phyloP scores from a whole-genome alignment of 2,329 filamentous ascomycete species.

The Hypoxylon sp. region DNA sequence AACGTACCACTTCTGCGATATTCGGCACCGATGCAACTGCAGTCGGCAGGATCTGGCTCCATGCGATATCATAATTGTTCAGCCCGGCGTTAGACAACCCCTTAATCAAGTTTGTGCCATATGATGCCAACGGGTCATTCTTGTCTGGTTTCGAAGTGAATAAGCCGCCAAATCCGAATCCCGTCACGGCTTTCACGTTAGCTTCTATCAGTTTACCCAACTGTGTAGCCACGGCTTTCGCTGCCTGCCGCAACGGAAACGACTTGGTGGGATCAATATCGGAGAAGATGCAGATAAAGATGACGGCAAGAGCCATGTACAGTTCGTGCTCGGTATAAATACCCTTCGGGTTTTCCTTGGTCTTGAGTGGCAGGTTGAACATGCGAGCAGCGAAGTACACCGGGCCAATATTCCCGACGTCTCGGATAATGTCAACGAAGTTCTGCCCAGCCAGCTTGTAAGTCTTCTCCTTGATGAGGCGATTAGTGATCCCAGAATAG shows the following conservation, averaged over 20 bases:
- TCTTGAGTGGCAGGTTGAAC: constrained; percentile 77
- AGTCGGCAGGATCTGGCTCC: constrained; percentile 76
- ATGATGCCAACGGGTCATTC: constrained; percentile 68
- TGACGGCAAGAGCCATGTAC: constrained; percentile 72
- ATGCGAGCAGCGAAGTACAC: constrained; percentile 72
- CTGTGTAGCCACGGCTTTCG: constrained; percentile 67
- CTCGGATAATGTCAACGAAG: constrained; percentile 78
- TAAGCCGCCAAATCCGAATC: constrained; percentile 61
- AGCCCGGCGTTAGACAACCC: constrained; percentile 73
- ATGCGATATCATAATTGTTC: constrained; percentile 74
- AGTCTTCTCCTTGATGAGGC: constrained; percentile 73
- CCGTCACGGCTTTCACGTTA: constrained; percentile 71
- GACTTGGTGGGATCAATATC: constrained; percentile 75
- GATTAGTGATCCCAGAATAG: constrained; percentile 71
- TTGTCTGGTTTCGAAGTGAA: constrained; percentile 65
- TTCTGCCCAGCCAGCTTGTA: constrained; percentile 70
- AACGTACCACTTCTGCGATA: constrained; percentile 73
- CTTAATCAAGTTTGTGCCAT: constrained; percentile 75
- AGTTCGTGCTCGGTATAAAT: constrained; percentile 67
- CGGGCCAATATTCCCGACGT: constrained; percentile 76
- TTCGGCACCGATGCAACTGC: constrained; percentile 76
- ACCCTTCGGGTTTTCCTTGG: constrained; percentile 69
- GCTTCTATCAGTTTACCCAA: constrained; percentile 72
- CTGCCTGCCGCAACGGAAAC: constrained; percentile 72
- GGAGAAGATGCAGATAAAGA: constrained; percentile 75